Evolutionary conservation across 2,329 filamentous ascomycete genomes (phyloP).

Genomic region (Elsinoe australis): DNA sequence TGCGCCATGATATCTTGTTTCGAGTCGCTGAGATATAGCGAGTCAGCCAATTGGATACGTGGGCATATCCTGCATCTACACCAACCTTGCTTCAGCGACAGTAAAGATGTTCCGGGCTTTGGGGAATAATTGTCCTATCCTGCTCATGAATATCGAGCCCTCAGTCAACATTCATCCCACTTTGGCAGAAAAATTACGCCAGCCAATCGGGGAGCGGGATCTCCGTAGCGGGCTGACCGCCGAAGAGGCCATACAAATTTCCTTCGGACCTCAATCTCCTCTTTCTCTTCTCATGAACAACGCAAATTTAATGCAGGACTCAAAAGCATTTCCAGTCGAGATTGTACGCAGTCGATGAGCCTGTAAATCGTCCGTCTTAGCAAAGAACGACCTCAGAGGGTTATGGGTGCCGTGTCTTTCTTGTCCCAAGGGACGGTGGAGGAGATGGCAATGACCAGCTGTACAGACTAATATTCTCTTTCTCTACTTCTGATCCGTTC

Average conservation of each 20-base stretch:
- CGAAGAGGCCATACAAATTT: constrained; percentile 17
- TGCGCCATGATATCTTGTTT: constrained; percentile 15
- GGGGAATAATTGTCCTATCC: too few species aligned
- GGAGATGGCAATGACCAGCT: constrained; percentile 46
- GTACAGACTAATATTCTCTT: constrained; percentile 30
- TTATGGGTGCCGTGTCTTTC: constrained; percentile 45
- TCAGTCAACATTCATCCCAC: constrained; percentile 13
- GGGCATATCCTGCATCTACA: too few species aligned
- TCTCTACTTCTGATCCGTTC: background rate
- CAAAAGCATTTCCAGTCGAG: constrained; percentile 45
- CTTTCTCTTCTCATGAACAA: constrained; percentile 42
- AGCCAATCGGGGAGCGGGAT: constrained; percentile 17
- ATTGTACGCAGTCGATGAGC: constrained; percentile 35
- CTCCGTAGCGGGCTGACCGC: background rate
- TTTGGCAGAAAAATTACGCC: constrained; percentile 10
- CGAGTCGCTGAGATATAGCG: too few species aligned
- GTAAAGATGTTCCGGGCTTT: too few species aligned
- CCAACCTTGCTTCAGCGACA: too few species aligned
- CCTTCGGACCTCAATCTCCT: constrained; percentile 23
- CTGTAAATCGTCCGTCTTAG: constrained; percentile 45
- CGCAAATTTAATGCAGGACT: constrained; percentile 44
- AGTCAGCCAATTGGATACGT: too few species aligned
- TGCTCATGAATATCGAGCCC: too few species aligned
- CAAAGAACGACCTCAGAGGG: constrained; percentile 39
- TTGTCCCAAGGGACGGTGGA: constrained; percentile 28